Percentiles rank a stretch among this genome's conserved stretches.
Evolutionary conservation across 176 grass and related monocot genomes (phyloP).

Genomic region (barley (Hordeum vulgare)): DNA sequence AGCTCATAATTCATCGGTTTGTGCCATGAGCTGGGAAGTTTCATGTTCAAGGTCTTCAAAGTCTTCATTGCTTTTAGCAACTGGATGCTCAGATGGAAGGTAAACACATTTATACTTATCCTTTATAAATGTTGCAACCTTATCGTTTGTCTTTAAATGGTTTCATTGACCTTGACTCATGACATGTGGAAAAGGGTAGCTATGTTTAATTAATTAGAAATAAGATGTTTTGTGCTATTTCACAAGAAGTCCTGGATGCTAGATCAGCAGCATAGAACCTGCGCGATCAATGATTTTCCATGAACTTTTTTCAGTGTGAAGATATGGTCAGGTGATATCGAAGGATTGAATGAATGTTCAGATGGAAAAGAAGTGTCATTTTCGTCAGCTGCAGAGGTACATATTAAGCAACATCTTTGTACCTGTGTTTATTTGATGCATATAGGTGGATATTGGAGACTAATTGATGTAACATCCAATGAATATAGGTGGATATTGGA

Average conservation of each 20-base stretch:
- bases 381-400: constrained; percentile 55
- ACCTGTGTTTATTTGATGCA: background rate
- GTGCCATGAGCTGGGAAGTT: constrained; percentile 63
- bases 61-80: constrained; percentile 55
- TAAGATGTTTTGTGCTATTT: background rate
- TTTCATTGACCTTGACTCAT: constrained; percentile 9
- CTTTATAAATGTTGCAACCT: background rate
- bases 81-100: constrained; percentile 86
- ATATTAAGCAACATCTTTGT: constrained; percentile 4
- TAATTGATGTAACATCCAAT: background rate
- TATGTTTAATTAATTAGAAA: constrained; percentile 11
- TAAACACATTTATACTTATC: background rate
- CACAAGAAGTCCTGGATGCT: background rate
- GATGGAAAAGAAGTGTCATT: constrained; percentile 37
- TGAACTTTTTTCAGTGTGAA: constrained; percentile 61
- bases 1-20: constrained; percentile 73
- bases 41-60: constrained; percentile 23
- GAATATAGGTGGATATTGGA: constrained; percentile 5
- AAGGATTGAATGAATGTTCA: constrained; percentile 43
- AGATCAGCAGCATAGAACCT: background rate
- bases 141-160: background rate
- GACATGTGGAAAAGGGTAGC: background rate
- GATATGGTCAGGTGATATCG: constrained; percentile 66
- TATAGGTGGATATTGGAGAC: constrained; percentile 2
- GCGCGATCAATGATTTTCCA: background rate